phyloP scores from a whole-genome alignment of 176 grass and related monocot genomes.

The Ananas comosus region DNA sequence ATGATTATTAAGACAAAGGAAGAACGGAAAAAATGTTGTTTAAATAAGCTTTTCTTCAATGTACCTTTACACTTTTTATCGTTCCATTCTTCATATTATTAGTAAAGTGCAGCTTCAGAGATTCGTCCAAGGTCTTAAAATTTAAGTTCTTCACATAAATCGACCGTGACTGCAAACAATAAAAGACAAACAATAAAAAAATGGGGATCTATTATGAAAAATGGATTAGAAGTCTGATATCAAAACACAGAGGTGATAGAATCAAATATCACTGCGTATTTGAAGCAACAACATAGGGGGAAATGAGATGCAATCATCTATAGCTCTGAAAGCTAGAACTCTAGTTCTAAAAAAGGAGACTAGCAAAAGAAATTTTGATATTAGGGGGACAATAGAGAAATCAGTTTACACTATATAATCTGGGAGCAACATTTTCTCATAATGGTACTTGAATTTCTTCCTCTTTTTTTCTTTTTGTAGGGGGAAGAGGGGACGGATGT shows the following conservation, averaged over 20 bases:
- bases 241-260: neutral
- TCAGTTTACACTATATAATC: too few relatives aligned
- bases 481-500: too few relatives aligned
- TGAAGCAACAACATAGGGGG: neutral
- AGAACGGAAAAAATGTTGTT: neutral
- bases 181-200: constrained; percentile 1
- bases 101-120: constrained; percentile 66
- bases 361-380: neutral
- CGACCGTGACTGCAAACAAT: constrained; percentile 71
- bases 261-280: neutral
- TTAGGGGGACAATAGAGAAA: too few relatives aligned
- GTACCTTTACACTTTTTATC: constrained; percentile 85
- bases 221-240: too few relatives aligned
- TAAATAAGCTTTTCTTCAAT: neutral
- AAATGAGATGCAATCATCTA: neutral
- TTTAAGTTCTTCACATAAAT: constrained; percentile 95
- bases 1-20: constrained; percentile 12
- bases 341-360: neutral
- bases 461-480: too few relatives aligned
- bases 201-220: too few relatives aligned
- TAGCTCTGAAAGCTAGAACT: too few relatives aligned
- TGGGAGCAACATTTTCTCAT: too few relatives aligned
- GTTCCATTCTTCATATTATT: constrained; percentile 56
- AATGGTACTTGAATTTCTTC: too few relatives aligned
- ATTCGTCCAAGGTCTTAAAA: constrained; percentile 85